Conservation (phyloP, 192 early-diverging fungal genomes). For the Linnemannia hyalina region DNA sequence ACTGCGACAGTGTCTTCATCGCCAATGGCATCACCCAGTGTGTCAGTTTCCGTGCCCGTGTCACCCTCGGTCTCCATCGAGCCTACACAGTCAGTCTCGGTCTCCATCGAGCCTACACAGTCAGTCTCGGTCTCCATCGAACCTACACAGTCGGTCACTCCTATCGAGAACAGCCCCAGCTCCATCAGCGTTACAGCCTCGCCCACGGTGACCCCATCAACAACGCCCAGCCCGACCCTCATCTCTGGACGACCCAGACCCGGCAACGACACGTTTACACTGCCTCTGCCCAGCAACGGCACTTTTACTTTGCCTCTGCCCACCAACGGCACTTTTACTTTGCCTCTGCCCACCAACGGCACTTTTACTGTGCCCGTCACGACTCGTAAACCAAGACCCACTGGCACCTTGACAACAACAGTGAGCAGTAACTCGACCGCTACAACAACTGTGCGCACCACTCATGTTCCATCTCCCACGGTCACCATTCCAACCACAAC, state of each 20-base stretch:
- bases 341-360: neutral
- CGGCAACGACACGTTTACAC: neutral
- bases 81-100: neutral
- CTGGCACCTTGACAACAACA: neutral
- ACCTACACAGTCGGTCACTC: neutral
- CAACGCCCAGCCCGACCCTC: neutral
- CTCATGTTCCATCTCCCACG: slow-evolving; percentile 10
- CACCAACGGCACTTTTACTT: neutral
- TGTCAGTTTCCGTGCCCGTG: neutral
- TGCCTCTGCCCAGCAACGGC: neutral
- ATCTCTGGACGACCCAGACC: neutral
- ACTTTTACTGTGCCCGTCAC: neutral
- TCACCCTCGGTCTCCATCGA: too few species aligned
- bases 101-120: neutral
- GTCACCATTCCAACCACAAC: slow-evolving; percentile 13
- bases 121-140: neutral
- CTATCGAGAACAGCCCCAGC: neutral
- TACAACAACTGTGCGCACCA: neutral
- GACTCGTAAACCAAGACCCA: neutral
- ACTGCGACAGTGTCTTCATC: neutral
- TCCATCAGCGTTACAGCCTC: neutral
- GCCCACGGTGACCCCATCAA: neutral
- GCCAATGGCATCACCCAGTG: neutral
- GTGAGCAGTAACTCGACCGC: neutral
- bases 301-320: neutral